These are phyloP conservation scores for Cladosporium austrohemisphaericum DNA, from an alignment of 2,329 filamentous ascomycete genomes.

Conservation along the genomic window DNA sequence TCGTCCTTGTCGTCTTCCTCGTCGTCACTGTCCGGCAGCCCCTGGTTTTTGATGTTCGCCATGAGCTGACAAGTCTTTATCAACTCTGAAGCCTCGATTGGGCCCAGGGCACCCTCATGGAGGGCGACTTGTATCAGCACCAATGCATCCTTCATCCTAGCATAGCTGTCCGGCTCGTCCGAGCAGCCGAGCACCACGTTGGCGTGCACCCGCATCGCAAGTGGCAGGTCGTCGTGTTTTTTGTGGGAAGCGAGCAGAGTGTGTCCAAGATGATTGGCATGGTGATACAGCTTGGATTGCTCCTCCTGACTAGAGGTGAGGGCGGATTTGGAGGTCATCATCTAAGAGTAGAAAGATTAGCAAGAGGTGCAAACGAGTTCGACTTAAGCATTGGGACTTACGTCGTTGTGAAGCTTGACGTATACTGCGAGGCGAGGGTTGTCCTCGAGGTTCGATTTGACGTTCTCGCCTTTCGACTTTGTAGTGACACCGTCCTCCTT, in stretches of 20 bases:
- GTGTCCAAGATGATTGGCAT: conserved; percentile 1
- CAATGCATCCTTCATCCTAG: neutral
- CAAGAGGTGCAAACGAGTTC: too few species aligned
- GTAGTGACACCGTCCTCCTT: neutral
- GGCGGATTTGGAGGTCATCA: conserved; percentile 3
- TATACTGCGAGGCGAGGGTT: neutral
- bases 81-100: neutral
- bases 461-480: neutral
- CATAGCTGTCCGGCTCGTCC: conserved; percentile 3
- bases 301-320: neutral
- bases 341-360: neutral
- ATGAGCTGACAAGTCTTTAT: conserved; percentile 15
- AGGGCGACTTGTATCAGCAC: neutral
- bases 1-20: neutral
- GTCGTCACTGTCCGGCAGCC: neutral
- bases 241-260: neutral
- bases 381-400: neutral
- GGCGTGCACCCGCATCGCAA: conserved; percentile 3
- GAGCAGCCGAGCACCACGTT: conserved; percentile 3
- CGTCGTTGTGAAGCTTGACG: conserved; percentile 5
- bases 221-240: conserved; percentile 1
- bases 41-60: conserved; percentile 14
- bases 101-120: neutral
- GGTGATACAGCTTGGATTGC: neutral
- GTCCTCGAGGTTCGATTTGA: too few species aligned